phyloP scores from a whole-genome alignment of 2,329 filamentous ascomycete genomes.

The Claviceps sp. region DNA sequence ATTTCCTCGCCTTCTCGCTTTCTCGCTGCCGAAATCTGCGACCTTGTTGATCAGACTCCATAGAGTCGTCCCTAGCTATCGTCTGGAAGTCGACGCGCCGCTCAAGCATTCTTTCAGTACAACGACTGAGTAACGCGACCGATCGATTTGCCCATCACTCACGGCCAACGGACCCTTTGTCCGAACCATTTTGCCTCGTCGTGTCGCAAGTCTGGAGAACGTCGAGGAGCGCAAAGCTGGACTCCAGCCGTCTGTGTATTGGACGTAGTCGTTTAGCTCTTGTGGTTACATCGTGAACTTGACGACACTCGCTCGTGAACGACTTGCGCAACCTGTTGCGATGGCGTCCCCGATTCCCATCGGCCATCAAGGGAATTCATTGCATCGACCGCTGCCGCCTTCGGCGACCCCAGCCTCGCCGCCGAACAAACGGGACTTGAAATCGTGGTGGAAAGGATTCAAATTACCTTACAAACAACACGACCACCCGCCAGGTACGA shows the following conservation, averaged over 20 bases:
- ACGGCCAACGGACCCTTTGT: neutral
- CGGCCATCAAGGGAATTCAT: slow-evolving; percentile 19
- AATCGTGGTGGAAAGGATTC: slow-evolving; percentile 97
- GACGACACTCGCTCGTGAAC: neutral
- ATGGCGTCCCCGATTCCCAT: slow-evolving; percentile 25
- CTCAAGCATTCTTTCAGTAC: neutral
- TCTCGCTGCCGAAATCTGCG: neutral
- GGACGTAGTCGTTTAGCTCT: neutral
- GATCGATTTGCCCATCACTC: neutral
- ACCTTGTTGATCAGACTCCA: neutral
- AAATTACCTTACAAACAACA: slow-evolving; percentile 52
- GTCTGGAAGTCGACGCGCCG: neutral
- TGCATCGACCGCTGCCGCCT: slow-evolving; percentile 12
- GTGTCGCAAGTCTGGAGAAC: slow-evolving; percentile 1
- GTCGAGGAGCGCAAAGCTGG: slow-evolving; percentile 2
- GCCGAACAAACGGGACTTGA: slow-evolving; percentile 74
- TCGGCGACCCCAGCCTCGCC: slow-evolving; percentile 45
- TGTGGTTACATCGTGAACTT: neutral
- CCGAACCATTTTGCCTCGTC: neutral
- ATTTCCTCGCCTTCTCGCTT: neutral
- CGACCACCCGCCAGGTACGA: slow-evolving; percentile 38
- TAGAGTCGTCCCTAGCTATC: neutral
- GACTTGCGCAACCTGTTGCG: slow-evolving; percentile 4
- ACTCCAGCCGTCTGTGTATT: neutral
- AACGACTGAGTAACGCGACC: neutral